phyloP scores from a whole-genome alignment of 495 filamentous ascomycete species.

The Coniosporium apollinis region DNA sequence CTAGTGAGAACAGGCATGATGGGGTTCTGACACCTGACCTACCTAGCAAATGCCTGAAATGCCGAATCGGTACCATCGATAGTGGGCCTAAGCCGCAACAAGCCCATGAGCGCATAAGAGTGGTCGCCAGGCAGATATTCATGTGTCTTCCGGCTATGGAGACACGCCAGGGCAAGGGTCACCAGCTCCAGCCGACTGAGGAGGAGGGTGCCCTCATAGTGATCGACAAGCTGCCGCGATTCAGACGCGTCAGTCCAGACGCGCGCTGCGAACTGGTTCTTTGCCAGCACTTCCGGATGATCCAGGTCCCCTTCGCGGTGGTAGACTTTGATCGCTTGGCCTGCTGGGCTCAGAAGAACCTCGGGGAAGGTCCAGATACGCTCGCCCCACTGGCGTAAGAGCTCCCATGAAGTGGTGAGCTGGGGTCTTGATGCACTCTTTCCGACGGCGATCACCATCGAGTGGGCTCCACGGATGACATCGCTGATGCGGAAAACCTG shows the following conservation, averaged over 20 bases:
- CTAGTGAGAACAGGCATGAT: too few species aligned
- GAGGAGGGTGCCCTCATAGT: constrained; percentile 22
- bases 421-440: too few species aligned
- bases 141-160: constrained; percentile 12
- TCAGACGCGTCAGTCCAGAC: constrained; percentile 13
- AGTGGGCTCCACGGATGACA: constrained; percentile 22
- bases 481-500: constrained; percentile 27
- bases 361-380: constrained; percentile 35
- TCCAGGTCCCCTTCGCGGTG: constrained; percentile 3
- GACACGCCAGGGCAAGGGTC: constrained; percentile 16
- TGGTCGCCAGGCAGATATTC: constrained; percentile 20
- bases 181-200: constrained; percentile 25
- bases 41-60: constrained; percentile 32
- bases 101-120: constrained; percentile 31
- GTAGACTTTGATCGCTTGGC: constrained; percentile 16
- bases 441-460: constrained; percentile 18
- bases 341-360: constrained; percentile 21
- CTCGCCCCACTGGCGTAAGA: constrained; percentile 24
- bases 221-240: constrained; percentile 23
- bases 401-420: constrained; percentile 2
- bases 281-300: constrained; percentile 3
- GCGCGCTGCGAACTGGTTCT: constrained; percentile 10
- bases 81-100: constrained; percentile 22
- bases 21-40: too few species aligned
- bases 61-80: constrained; percentile 21